These are phyloP conservation scores for Ambrosia hybrid DNA, from an alignment of 140 eudicot species.

Conservation along the genomic window DNA sequence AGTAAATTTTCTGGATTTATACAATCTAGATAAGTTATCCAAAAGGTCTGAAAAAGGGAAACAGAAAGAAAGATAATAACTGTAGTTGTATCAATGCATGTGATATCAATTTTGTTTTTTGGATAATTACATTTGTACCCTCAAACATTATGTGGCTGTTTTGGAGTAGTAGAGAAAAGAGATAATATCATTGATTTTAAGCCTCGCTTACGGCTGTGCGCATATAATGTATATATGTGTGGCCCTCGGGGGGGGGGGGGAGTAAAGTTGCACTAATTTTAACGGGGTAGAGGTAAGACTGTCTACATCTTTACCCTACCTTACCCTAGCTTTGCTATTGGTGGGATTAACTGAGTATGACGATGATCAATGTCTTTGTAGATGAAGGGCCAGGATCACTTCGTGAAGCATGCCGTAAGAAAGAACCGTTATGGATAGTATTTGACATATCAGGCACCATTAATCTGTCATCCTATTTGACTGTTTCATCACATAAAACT, in stretches of 20 bases:
- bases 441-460: slow-evolving; percentile 81
- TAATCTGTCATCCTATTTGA: slow-evolving; percentile 62
- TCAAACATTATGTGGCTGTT: background rate
- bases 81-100: background rate
- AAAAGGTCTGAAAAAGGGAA: too few relatives aligned
- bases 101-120: background rate
- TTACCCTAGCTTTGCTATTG: too few relatives aligned
- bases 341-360: too few relatives aligned
- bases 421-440: slow-evolving; percentile 81
- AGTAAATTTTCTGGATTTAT: too few relatives aligned
- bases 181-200: background rate
- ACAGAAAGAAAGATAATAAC: background rate
- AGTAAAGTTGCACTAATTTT: too few relatives aligned
- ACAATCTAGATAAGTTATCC: too few relatives aligned
- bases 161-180: too few relatives aligned
- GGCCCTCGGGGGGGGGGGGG: too few relatives aligned
- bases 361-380: slow-evolving; percentile 27
- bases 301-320: too few relatives aligned
- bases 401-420: slow-evolving; percentile 76
- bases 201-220: too few relatives aligned
- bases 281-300: too few relatives aligned
- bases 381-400: slow-evolving; percentile 98
- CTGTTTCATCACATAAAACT: slow-evolving; percentile 79
- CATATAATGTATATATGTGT: too few relatives aligned
- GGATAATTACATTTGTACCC: background rate